Evolutionary conservation across 768 basidiomycete genomes (phyloP).

Genomic region (Serpula lacrymans): DNA sequence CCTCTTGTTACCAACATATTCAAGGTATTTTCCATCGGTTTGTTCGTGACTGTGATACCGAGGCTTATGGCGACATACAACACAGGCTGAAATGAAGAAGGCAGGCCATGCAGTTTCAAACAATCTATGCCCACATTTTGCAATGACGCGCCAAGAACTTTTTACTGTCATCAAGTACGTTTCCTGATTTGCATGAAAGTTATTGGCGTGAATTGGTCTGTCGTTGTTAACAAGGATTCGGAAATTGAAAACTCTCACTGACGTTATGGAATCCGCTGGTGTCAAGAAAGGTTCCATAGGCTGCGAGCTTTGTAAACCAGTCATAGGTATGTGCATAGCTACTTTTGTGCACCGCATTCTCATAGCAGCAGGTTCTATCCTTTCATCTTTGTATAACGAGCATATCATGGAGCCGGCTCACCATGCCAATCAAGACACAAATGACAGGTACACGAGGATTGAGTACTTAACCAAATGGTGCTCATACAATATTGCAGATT

Average conservation of each 20-base stretch:
- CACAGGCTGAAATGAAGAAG: conserved; percentile 63
- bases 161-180: conserved; percentile 55
- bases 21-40: conserved; percentile 21
- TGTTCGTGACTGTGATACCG: neutral
- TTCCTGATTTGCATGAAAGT: too few species aligned
- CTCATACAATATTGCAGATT: conserved; percentile 28
- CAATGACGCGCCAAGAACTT: conserved; percentile 60
- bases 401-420: conserved; percentile 60
- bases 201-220: neutral
- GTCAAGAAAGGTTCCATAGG: conserved; percentile 49
- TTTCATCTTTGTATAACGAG: conserved; percentile 57
- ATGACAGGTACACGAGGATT: conserved; percentile 38
- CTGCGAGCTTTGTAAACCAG: conserved; percentile 74
- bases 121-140: conserved; percentile 64
- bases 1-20: conserved; percentile 47
- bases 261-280: conserved; percentile 51
- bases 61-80: conserved; percentile 19
- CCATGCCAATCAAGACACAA: conserved; percentile 70
- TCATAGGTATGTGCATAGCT: conserved; percentile 38
- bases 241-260: conserved; percentile 50
- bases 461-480: neutral
- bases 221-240: conserved; percentile 46
- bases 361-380: conserved; percentile 36
- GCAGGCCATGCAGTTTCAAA: conserved; percentile 56
- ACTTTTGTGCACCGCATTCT: neutral